Evolutionary conservation across 768 basidiomycete species (phyloP).

Genomic region (Psilocybe subaeruginosa): DNA sequence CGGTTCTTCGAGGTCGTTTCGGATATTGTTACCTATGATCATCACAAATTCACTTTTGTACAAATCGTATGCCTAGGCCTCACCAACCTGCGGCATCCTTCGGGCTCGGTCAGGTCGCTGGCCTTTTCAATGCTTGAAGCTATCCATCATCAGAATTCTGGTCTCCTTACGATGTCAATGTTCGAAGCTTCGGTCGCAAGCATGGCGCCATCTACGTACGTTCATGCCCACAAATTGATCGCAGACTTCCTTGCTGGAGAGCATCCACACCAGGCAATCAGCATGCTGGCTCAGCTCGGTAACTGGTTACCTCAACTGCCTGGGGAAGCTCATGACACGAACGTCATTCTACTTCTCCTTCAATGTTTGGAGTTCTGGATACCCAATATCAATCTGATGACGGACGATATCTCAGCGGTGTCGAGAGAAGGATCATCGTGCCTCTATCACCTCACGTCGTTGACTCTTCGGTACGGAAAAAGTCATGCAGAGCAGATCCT

Average conservation of each 20-base stretch:
- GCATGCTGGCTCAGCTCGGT: slow-evolving; percentile 72
- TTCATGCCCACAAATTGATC: slow-evolving; percentile 77
- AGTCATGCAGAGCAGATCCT: slow-evolving; percentile 80
- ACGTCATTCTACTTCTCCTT: slow-evolving; percentile 60
- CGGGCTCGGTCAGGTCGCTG: slow-evolving; percentile 62
- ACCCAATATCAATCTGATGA: slow-evolving; percentile 70
- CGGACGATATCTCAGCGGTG: slow-evolving; percentile 55
- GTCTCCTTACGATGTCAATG: slow-evolving; percentile 67
- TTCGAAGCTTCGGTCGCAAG: slow-evolving; percentile 78
- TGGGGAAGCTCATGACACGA: slow-evolving; percentile 46
- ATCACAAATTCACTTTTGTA: slow-evolving; percentile 68
- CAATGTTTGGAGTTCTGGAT: slow-evolving; percentile 88
- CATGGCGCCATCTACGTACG: slow-evolving; percentile 73
- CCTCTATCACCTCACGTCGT: slow-evolving; percentile 80
- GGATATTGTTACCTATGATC: slow-evolving; percentile 63
- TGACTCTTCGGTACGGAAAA: slow-evolving; percentile 76
- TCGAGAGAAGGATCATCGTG: slow-evolving; percentile 64
- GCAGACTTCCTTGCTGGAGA: slow-evolving; percentile 81
- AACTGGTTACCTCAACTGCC: slow-evolving; percentile 72
- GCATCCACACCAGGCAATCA: slow-evolving; percentile 64
- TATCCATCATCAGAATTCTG: slow-evolving; percentile 69
- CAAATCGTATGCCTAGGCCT: slow-evolving; percentile 80
- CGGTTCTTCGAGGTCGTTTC: slow-evolving; percentile 81
- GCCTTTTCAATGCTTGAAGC: slow-evolving; percentile 80
- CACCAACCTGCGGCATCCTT: slow-evolving; percentile 82